Conservation (phyloP, 768 basidiomycete species). For the Cyathus striatus region DNA sequence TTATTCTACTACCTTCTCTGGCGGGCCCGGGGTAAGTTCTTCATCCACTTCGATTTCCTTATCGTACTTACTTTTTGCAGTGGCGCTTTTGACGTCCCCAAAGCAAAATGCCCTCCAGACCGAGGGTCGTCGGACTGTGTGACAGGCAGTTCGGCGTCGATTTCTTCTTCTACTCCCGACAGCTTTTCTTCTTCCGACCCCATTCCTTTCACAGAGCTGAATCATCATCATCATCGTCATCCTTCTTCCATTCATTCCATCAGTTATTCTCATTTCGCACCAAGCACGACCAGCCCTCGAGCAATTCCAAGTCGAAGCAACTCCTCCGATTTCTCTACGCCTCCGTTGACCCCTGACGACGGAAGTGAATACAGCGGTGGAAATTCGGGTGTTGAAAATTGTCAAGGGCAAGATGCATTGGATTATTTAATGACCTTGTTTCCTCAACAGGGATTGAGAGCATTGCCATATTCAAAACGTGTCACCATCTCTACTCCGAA, state of each 20-base stretch:
- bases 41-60: background rate
- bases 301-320: constrained; percentile 33
- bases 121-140: constrained; percentile 94
- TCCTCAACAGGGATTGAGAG: constrained; percentile 62
- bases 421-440: constrained; percentile 78
- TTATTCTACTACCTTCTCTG: constrained; percentile 91
- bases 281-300: constrained; percentile 30
- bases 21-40: constrained; percentile 76
- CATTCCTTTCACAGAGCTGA: constrained; percentile 5
- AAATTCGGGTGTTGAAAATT: constrained; percentile 30
- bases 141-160: constrained; percentile 86
- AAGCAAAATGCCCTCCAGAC: constrained; percentile 90
- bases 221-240: too few relatives aligned
- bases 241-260: constrained; percentile 12
- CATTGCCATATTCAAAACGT: constrained; percentile 69
- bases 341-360: constrained; percentile 76
- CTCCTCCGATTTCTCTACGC: constrained; percentile 58
- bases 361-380: constrained; percentile 38
- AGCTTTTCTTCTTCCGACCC: constrained; percentile 11
- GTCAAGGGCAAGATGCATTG: constrained; percentile 59
- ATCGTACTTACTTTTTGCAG: constrained; percentile 27
- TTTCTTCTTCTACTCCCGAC: constrained; percentile 34
- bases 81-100: constrained; percentile 95
- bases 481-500: constrained; percentile 69
- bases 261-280: constrained; percentile 12